Evolutionary conservation across 345 rosid species (phyloP).

Genomic region (Arabidopsis suecica): DNA sequence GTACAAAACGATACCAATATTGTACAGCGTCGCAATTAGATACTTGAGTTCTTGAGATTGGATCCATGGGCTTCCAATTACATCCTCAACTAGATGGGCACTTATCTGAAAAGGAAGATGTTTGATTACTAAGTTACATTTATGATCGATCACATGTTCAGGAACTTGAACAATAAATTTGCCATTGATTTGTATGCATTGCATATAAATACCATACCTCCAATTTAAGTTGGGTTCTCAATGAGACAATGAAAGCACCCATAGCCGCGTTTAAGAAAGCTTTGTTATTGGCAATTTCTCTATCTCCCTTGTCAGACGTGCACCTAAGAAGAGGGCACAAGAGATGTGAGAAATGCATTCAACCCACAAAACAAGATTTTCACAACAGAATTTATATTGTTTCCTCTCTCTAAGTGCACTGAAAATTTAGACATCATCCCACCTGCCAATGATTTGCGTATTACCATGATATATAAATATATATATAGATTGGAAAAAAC

Average conservation of each 20-base stretch:
- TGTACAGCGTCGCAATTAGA: slow-evolving; percentile 63
- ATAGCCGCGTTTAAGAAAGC: slow-evolving; percentile 56
- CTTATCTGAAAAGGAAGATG: slow-evolving; percentile 61
- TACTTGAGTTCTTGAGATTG: slow-evolving; percentile 68
- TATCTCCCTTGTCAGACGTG: slow-evolving; percentile 52
- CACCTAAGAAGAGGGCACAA: slow-evolving; percentile 45
- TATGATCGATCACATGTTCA: slow-evolving; percentile 20
- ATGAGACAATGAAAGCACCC: slow-evolving; percentile 77
- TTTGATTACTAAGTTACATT: slow-evolving; percentile 35
- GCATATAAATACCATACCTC: slow-evolving; percentile 54
- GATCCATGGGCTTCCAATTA: slow-evolving; percentile 69
- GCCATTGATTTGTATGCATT: slow-evolving; percentile 23
- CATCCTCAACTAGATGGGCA: slow-evolving; percentile 51
- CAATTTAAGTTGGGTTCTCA: slow-evolving; percentile 55
- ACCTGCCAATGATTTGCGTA: slow-evolving; percentile 27
- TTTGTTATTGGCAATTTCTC: slow-evolving; percentile 57
- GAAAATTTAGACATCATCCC: slow-evolving; percentile 22
- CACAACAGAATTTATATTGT: slow-evolving; percentile 14
- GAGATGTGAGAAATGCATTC: slow-evolving; percentile 33
- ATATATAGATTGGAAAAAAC: background rate
- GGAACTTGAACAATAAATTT: slow-evolving; percentile 33
- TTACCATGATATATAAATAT: background rate
- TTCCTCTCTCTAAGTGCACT: slow-evolving; percentile 6
- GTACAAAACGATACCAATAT: slow-evolving; percentile 68
- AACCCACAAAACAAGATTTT: slow-evolving; percentile 26